Evolutionary conservation across 345 rosid genomes (phyloP).

Genomic region (Pistacia atlantica): DNA sequence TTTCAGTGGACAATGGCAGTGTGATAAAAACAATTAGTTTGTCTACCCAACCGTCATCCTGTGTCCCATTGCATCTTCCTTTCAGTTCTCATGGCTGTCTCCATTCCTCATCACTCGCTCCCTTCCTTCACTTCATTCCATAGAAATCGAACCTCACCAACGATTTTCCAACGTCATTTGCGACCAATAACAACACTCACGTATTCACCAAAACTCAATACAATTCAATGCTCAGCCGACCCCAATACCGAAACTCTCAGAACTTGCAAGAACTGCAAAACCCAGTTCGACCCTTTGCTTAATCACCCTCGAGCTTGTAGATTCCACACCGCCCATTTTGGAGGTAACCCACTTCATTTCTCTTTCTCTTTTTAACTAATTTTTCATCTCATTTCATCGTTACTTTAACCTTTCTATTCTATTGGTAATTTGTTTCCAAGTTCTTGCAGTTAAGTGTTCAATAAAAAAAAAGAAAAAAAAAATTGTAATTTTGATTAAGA

Average conservation of each 20-base stretch:
- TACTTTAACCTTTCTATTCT: not conserved
- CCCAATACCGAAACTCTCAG: constrained; percentile 28
- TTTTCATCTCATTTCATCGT: not conserved
- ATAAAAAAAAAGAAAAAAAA: no score
- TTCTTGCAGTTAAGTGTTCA: not conserved
- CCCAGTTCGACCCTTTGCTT: constrained; percentile 79
- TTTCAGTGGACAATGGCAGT: no score
- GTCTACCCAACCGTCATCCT: no score
- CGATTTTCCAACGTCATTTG: not conserved
- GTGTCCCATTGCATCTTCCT: not conserved
- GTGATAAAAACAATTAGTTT: no score
- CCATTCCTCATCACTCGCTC: not conserved
- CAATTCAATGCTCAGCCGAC: constrained; percentile 22
- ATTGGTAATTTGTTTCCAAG: not conserved
- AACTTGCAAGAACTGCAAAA: constrained; percentile 94
- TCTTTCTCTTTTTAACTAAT: not conserved
- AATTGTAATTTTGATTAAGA: not conserved
- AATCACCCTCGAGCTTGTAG: constrained; percentile 79
- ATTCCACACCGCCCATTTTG: constrained; percentile 93
- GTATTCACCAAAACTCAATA: not conserved
- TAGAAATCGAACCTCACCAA: constrained; percentile 1
- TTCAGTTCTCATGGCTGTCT: constrained; percentile 18
- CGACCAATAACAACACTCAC: not conserved
- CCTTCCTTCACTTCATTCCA: not conserved
- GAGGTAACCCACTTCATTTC: constrained; percentile 49